Conservation (phyloP, 345 rosid species). For the Euphorbia lathyris region DNA sequence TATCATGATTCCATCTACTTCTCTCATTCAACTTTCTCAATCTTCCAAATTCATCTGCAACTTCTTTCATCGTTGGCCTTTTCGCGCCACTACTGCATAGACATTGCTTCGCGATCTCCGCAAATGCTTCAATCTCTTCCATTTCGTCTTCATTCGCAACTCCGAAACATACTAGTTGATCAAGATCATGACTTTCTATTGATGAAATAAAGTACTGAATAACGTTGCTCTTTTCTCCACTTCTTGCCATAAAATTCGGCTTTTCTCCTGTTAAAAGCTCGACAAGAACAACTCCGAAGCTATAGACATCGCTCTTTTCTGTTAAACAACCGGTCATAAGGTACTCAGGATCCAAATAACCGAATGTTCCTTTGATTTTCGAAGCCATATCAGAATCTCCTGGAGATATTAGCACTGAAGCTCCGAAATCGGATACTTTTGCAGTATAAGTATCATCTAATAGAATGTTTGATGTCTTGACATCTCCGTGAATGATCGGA, state of each 20-base stretch:
- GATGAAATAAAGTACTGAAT: conserved; percentile 22
- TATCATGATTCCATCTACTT: not conserved
- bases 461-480: conserved; percentile 34
- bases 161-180: not conserved
- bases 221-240: conserved; percentile 11
- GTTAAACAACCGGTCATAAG: conserved; percentile 22
- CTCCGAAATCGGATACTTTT: conserved; percentile 37
- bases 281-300: conserved; percentile 36
- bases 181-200: not conserved
- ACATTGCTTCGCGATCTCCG: conserved; percentile 19
- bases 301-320: conserved; percentile 34
- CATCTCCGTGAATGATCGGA: conserved; percentile 36
- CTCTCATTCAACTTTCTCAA: not conserved
- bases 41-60: conserved; percentile 12
- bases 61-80: conserved; percentile 18
- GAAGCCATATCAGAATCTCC: conserved; percentile 13
- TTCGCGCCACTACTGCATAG: not conserved
- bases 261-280: conserved; percentile 33
- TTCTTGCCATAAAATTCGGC: conserved; percentile 6
- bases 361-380: conserved; percentile 27
- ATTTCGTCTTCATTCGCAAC: conserved; percentile 4
- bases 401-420: conserved; percentile 25
- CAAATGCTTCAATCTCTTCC: conserved; percentile 25
- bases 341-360: conserved; percentile 40
- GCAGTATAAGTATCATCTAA: conserved; percentile 25